Percentiles rank a stretch among this genome's conserved stretches.
Evolutionary conservation across 495 filamentous ascomycete species (phyloP).

Genomic region (Bathelium albidoporum): DNA sequence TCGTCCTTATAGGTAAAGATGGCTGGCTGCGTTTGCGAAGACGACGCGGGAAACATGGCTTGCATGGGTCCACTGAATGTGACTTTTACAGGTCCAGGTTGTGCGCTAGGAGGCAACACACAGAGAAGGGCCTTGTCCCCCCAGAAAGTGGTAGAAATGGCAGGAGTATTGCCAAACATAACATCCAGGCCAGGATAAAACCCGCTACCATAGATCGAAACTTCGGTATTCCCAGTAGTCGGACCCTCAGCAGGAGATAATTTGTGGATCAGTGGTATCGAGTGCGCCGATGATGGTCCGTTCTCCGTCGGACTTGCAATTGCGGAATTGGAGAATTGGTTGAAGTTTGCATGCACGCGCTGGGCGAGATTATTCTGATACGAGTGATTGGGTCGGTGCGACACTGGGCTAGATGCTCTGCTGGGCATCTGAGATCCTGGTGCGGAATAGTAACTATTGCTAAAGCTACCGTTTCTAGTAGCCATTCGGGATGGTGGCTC

Average conservation of each 20-base stretch:
- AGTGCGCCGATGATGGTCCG: slow-evolving; percentile 13
- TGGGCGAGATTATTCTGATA: not conserved
- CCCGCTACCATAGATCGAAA: slow-evolving; percentile 67
- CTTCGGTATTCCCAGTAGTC: slow-evolving; percentile 70
- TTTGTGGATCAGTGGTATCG: slow-evolving; percentile 64
- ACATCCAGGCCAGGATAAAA: slow-evolving; percentile 76
- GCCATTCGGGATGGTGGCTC: not conserved
- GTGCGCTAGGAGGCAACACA: slow-evolving; percentile 61
- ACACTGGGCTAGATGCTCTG: slow-evolving; percentile 39
- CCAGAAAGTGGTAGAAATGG: slow-evolving; percentile 75
- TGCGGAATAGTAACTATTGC: slow-evolving; percentile 45
- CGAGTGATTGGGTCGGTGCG: not conserved
- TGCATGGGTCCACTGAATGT: slow-evolving; percentile 55
- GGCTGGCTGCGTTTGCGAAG: slow-evolving; percentile 28
- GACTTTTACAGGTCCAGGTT: slow-evolving; percentile 62
- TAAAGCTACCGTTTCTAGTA: not conserved
- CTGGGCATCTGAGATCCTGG: slow-evolving; percentile 53
- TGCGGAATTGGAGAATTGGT: not conserved
- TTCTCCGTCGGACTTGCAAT: not conserved
- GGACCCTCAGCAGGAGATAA: slow-evolving; percentile 75
- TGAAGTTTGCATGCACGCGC: not conserved
- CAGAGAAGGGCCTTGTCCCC: slow-evolving; percentile 75
- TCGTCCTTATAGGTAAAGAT: slow-evolving; percentile 74
- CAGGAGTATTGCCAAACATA: slow-evolving; percentile 70
- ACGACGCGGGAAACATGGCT: slow-evolving; percentile 38